Evolutionary conservation across 2,329 filamentous ascomycete genomes (phyloP), one percentile per base, ranked within the genome.

Genomic region (Penicillium sp.): DNA sequence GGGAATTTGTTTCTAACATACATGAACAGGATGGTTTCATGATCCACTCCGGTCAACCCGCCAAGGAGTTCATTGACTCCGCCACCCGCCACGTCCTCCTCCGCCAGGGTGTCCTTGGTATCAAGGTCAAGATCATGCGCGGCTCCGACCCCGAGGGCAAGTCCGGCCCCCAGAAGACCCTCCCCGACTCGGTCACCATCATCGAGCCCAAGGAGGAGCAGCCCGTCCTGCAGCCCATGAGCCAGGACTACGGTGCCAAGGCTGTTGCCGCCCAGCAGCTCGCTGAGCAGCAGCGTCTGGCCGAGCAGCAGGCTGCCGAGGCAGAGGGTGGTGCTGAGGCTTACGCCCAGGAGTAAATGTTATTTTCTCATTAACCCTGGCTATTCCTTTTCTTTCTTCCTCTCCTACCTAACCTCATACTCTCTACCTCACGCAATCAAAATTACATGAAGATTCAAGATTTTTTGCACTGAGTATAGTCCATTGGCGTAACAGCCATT

Each of bases 71-170:
- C 86, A 99, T 99, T 81, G 95, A 99, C 87, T 87, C 84, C 76
- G 96, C 96, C 73, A 98, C 95, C 77, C 95, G 95, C 75, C 95
- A 99, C 91, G 95, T 99, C 75, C 92, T 99, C 70, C 93, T 99
- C 81, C 91, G 96, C 84, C 95, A 99, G 87, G 95, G 95, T 91
- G 95, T 99, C 69, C 86, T 99, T 69, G 95, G 95, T 85, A 99
- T 99, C 86, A 99, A 99, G 89, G 95, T 99, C 83, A 99, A 99
- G 93, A 99, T 99, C 85, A 99, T 99, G 95, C 93, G 96, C 80
- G 95, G 95, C 78, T 95, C 92, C 73, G 95, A 99, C 85, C 95
- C 95, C 80, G 92, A 98, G 84, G 95, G 95, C 88, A 99, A 99
- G 89, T 88, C 92, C 75, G 92, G 95, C 71, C 93, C 93, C 74